A percentile compares a stretch with the other conserved stretches of the same genome.
Evolutionary conservation across 495 filamentous ascomycete species (phyloP).

Genomic region (Hyaloscypha hepaticicola): DNA sequence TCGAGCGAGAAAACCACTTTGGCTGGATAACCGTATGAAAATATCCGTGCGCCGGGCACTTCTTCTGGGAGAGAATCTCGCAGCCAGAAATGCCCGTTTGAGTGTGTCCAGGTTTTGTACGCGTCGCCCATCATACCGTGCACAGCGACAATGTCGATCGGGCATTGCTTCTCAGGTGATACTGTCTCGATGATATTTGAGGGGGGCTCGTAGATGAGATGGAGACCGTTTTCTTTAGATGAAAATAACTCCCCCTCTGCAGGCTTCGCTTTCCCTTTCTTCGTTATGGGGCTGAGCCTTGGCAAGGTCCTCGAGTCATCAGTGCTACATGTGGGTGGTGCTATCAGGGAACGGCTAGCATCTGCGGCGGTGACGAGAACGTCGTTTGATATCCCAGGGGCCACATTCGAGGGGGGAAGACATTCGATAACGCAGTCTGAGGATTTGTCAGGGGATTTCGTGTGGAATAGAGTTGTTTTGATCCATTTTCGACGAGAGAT

Average conservation of each 20-base stretch:
- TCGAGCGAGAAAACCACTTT: not conserved
- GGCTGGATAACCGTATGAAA: slow-evolving; percentile 15
- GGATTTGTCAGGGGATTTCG: not conserved
- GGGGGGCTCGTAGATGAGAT: not conserved
- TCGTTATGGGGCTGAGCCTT: no score
- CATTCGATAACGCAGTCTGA: not conserved
- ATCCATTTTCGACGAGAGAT: not conserved
- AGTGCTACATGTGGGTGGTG: no score
- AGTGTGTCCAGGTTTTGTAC: slow-evolving; percentile 12
- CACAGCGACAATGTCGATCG: slow-evolving; percentile 20
- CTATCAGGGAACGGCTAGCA: no score
- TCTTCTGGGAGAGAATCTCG: slow-evolving; percentile 15
- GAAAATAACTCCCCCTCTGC: not conserved
- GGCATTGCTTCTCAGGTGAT: not conserved
- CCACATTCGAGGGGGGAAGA: not conserved
- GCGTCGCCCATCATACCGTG: slow-evolving; percentile 23
- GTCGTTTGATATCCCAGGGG: not conserved
- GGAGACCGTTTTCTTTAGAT: not conserved
- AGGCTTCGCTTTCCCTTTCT: no score
- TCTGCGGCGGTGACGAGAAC: no score
- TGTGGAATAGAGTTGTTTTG: not conserved
- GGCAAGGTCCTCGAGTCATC: no score
- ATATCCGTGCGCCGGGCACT: slow-evolving; percentile 18
- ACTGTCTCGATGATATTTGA: no score
- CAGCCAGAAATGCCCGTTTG: slow-evolving; percentile 18